A percentile compares a stretch with the other conserved stretches of the same genome.
phyloP scores from a whole-genome alignment of 1,284 basidiomycete species.

The Neonothopanus nambi region DNA sequence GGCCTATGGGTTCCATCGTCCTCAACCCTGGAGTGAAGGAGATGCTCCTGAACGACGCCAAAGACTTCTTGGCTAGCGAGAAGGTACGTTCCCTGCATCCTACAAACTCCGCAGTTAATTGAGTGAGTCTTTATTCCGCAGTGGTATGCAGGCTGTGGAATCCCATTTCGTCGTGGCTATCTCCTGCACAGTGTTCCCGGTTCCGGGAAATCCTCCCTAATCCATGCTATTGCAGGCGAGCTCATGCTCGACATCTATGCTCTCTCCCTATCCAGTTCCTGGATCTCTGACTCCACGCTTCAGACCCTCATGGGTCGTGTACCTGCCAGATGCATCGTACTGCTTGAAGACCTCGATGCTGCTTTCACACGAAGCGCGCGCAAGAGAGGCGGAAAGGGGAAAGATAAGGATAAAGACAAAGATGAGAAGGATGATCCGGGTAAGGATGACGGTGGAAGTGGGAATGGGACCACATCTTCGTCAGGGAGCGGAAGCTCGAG shows the following conservation, averaged over 20 bases:
- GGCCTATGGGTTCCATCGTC: slow-evolving; percentile 78
- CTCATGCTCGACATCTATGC: slow-evolving; percentile 73
- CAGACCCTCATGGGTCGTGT: slow-evolving; percentile 80
- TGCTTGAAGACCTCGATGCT: slow-evolving; percentile 83
- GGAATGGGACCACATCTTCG: not conserved
- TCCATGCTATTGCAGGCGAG: slow-evolving; percentile 77
- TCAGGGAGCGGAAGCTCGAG: slow-evolving; percentile 28
- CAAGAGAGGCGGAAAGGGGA: slow-evolving; percentile 53
- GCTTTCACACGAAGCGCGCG: slow-evolving; percentile 72
- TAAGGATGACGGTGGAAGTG: slow-evolving; percentile 26
- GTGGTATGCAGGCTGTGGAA: slow-evolving; percentile 71
- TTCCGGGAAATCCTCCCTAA: slow-evolving; percentile 79
- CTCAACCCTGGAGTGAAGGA: slow-evolving; percentile 83
- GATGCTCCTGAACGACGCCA: slow-evolving; percentile 77
- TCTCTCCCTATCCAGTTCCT: slow-evolving; percentile 45
- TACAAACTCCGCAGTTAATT: not conserved
- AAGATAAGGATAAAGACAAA: slow-evolving; percentile 40
- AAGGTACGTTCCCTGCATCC: slow-evolving; percentile 47
- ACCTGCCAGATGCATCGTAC: slow-evolving; percentile 78
- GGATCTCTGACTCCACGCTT: slow-evolving; percentile 69
- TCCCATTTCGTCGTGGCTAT: slow-evolving; percentile 84
- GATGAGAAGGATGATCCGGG: slow-evolving; percentile 34
- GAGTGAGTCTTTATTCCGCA: slow-evolving; percentile 23
- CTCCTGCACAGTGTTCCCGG: slow-evolving; percentile 81
- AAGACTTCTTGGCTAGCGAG: slow-evolving; percentile 78